These are phyloP conservation scores for Ophiostoma ulmi DNA, from an alignment of 2,329 filamentous ascomycete species.

Conservation along the genomic window DNA sequence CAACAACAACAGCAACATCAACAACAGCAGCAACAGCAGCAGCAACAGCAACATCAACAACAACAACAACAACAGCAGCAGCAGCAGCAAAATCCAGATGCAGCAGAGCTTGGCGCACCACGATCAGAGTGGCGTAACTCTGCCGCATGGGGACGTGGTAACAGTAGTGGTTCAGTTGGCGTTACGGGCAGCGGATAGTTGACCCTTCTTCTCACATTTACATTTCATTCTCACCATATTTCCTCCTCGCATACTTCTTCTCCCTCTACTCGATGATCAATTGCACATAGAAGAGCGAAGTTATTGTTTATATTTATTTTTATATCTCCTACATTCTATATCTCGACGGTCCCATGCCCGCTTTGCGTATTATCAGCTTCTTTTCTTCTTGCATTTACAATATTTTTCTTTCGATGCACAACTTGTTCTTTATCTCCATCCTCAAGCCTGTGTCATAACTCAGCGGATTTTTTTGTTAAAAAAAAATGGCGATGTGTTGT, in stretches of 20 bases:
- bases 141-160: conserved; percentile 50
- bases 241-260: background rate
- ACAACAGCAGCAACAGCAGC: conserved; percentile 24
- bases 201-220: background rate
- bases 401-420: background rate
- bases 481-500: too few relatives aligned
- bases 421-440: background rate
- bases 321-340: conserved; percentile 2
- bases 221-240: background rate
- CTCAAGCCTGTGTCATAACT: background rate
- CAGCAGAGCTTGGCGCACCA: conserved; percentile 30
- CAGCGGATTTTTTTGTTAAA: too few relatives aligned
- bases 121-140: conserved; percentile 56
- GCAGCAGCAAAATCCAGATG: background rate
- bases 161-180: conserved; percentile 45
- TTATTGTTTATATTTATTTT: background rate
- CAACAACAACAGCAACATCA: conserved; percentile 27
- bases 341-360: background rate
- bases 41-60: background rate
- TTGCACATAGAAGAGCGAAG: background rate
- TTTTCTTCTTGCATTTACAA: background rate
- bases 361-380: conserved; percentile 11
- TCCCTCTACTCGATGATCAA: background rate
- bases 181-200: conserved; percentile 42
- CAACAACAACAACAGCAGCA: background rate